Evolutionary conservation across 352 stramenopile genomes (phyloP).

Genomic region (Pythium dissimile): DNA sequence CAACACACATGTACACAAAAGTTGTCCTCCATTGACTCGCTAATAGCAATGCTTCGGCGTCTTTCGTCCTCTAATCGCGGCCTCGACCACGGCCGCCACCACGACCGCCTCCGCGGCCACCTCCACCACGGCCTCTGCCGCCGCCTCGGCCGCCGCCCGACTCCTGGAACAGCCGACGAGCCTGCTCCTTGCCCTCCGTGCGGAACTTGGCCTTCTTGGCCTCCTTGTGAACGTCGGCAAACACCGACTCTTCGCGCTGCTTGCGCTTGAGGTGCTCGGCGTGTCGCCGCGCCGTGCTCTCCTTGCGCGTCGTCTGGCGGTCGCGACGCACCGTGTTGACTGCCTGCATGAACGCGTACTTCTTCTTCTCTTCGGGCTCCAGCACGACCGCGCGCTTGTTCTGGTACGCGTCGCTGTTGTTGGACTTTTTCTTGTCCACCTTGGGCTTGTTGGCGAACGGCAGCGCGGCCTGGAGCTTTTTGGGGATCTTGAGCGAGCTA

Average conservation of each 20-base stretch:
- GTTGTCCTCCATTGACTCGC: too few species aligned
- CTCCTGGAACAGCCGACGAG: slow-evolving; percentile 39
- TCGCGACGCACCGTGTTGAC: slow-evolving; percentile 97
- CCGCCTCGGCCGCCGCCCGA: slow-evolving; percentile 39
- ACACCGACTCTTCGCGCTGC: slow-evolving; percentile 88
- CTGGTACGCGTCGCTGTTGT: slow-evolving; percentile 85
- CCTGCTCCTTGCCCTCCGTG: slow-evolving; percentile 69
- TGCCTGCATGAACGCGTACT: slow-evolving; percentile 96
- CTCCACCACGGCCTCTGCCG: slow-evolving; percentile 8
- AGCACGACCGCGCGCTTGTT: slow-evolving; percentile 92
- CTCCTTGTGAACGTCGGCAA: slow-evolving; percentile 75
- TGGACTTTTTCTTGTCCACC: slow-evolving; percentile 83
- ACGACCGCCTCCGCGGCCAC: slow-evolving; percentile 5
- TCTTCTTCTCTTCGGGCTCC: slow-evolving; percentile 95
- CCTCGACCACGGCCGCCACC: slow-evolving; percentile 10
- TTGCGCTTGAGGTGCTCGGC: slow-evolving; percentile 91
- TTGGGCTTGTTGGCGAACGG: slow-evolving; percentile 98
- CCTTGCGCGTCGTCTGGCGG: slow-evolving; percentile 92
- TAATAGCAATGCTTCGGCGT: too few species aligned
- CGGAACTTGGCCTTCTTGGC: slow-evolving; percentile 89
- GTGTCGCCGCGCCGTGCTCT: slow-evolving; percentile 86
- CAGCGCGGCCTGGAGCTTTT: slow-evolving; percentile 95
- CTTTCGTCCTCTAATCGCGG: not conserved
- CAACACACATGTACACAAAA: too few species aligned
- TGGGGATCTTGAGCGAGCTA: slow-evolving; percentile 92